Base-by-base conservation (phyloP, 306 rosid genomes). In the Casuarina glauca region DNA sequence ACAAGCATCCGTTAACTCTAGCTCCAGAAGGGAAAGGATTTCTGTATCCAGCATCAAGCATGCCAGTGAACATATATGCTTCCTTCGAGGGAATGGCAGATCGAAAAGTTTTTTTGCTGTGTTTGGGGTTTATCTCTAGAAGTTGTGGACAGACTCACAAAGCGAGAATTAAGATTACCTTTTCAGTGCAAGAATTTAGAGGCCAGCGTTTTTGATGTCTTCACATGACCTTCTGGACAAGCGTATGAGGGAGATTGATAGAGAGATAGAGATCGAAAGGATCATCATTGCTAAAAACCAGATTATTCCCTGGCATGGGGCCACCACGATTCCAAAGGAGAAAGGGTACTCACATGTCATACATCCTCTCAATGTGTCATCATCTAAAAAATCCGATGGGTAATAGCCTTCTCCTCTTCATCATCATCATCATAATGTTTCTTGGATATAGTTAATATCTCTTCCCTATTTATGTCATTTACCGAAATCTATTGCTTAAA, bases 241-340 rank as follows among this genome's bases (percentile, higher is more conserved):
- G 82, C 44, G 80, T 73, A 79, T 41, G 80, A 75, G 64, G 70
- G 70, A 81, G 49, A 57, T n/a, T 52, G 74, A 70, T 45, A 12
- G 78, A 6, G 70, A 51, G 53, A 69, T 76, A 73, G 39, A 53
- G 75, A 77, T 61, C 41, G 67, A 68, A 67, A 16, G 67, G 79
- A 84, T 82, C 87, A 90, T 91, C 68, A 86, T 91, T 89, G 86
- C 91, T 60, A 81, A 52, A 81, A 80, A 89, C 87, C 86, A 77
- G 79, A 86, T 86, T 83, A 87, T 89, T 89, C 89, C 50, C 86
- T 91, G 91, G 71, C 92, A 86, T 80, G 89, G 87, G 88, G 85
- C 88, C 93, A 87, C 85, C 77, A 78, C 84, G 78, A 84, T 88
- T 87, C 84, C 82, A 79, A 80, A 84, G 50, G 73, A 41, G 51